phyloP scores from a whole-genome alignment of 108 stramenopile genomes.

The Nannochloropsis gaditana region DNA sequence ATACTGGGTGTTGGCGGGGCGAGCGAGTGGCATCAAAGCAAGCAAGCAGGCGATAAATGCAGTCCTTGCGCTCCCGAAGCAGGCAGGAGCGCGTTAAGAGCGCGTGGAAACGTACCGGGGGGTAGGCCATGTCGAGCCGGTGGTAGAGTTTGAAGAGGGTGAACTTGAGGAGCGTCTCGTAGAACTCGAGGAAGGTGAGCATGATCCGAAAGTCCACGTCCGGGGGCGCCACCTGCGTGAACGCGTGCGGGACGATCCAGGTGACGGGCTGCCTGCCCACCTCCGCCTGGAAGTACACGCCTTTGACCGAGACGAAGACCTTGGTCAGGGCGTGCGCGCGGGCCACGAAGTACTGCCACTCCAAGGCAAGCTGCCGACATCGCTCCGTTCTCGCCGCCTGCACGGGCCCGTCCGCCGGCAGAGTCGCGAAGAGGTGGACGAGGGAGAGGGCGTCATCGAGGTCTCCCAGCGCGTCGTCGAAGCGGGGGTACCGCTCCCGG shows the following conservation, averaged over 20 bases:
- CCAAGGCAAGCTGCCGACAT: constrained; percentile 69
- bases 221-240: constrained; percentile 79
- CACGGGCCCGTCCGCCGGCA: constrained; percentile 68
- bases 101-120: constrained; percentile 47
- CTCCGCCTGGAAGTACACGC: constrained; percentile 79
- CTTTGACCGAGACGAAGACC: constrained; percentile 94
- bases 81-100: not conserved
- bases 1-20: too few species aligned
- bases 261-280: constrained; percentile 62
- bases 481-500: constrained; percentile 95
- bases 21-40: not conserved
- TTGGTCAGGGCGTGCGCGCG: constrained; percentile 75
- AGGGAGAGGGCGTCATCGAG: constrained; percentile 94
- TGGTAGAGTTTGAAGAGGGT: constrained; percentile 90
- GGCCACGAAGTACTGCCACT: constrained; percentile 89
- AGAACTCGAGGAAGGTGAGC: constrained; percentile 98
- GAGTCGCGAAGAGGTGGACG: constrained; percentile 82
- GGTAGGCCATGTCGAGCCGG: constrained; percentile 77
- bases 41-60: not conserved
- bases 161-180: constrained; percentile 85
- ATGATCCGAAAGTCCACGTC: constrained; percentile 97
- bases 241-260: constrained; percentile 93
- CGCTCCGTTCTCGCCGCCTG: constrained; percentile 64
- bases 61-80: not conserved
- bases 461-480: constrained; percentile 86